Evolutionary conservation across 108 stramenopile species (phyloP).

Genomic region (Schizochytrium sp.): DNA sequence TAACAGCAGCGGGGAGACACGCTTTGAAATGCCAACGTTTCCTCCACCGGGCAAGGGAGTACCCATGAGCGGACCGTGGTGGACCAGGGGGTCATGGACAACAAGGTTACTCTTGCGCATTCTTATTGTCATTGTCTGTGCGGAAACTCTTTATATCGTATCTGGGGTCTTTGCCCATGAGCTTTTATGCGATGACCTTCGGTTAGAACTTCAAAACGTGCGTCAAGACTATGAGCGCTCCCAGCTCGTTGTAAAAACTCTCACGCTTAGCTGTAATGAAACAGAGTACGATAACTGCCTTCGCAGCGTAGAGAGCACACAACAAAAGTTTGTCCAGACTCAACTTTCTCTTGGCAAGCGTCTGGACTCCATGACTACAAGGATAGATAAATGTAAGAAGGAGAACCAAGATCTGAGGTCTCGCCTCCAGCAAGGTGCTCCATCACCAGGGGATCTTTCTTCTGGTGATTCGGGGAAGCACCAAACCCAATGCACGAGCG

Average conservation of each 20-base stretch:
- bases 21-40: not conserved
- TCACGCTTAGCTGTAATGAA: constrained; percentile 58
- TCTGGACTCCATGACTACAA: constrained; percentile 22
- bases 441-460: no score
- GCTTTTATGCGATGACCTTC: constrained; percentile 55
- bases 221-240: constrained; percentile 50
- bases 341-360: constrained; percentile 39
- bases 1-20: not conserved
- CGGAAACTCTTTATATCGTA: constrained; percentile 45
- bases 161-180: not conserved
- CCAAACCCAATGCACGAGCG: no score
- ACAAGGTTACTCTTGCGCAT: not conserved
- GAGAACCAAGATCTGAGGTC: not conserved
- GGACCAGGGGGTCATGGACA: not conserved
- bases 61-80: not conserved
- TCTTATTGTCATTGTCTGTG: constrained; percentile 35
- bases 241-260: constrained; percentile 40
- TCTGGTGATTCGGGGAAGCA: no score
- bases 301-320: constrained; percentile 41
- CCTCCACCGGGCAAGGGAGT: not conserved
- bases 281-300: constrained; percentile 54
- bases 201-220: not conserved
- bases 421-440: not conserved
- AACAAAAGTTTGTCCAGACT: constrained; percentile 1
- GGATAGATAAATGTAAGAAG: not conserved